Evolutionary conservation across 2,329 filamentous ascomycete species (phyloP).

Genomic region (Ophiostoma sp.): DNA sequence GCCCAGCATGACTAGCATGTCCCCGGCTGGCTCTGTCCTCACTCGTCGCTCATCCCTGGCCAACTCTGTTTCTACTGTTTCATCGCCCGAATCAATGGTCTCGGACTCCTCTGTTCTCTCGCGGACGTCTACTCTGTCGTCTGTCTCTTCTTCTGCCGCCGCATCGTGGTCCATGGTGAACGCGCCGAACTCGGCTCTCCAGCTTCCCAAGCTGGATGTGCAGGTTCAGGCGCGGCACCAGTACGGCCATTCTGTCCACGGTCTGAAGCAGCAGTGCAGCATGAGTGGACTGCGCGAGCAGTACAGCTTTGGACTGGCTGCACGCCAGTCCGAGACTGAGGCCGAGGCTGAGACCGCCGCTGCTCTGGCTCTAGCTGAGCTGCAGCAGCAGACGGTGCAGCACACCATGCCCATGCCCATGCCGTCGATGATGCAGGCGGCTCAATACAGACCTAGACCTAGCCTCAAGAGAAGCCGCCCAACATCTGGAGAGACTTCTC

Average conservation of each 20-base stretch:
- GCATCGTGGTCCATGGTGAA: constrained; percentile 55
- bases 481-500: constrained; percentile 50
- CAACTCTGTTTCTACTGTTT: constrained; percentile 57
- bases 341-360: constrained; percentile 51
- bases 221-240: constrained; percentile 57
- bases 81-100: constrained; percentile 63
- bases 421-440: constrained; percentile 4
- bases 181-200: constrained; percentile 46
- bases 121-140: constrained; percentile 32
- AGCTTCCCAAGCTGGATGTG: constrained; percentile 43
- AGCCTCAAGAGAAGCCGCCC: constrained; percentile 57
- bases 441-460: constrained; percentile 27
- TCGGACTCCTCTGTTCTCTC: constrained; percentile 58
- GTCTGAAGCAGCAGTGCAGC: constrained; percentile 49
- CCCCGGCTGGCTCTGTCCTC: constrained; percentile 47
- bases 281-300: constrained; percentile 31
- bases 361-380: constrained; percentile 53
- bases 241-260: constrained; percentile 27
- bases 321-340: constrained; percentile 45
- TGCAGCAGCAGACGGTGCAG: constrained; percentile 47
- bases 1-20: constrained; percentile 42
- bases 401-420: neutral
- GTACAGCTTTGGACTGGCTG: constrained; percentile 42
- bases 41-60: constrained; percentile 58
- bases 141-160: constrained; percentile 50